Base-by-base conservation (phyloP, 495 filamentous ascomycete species). In the Talaromyces wortmannii region DNA sequence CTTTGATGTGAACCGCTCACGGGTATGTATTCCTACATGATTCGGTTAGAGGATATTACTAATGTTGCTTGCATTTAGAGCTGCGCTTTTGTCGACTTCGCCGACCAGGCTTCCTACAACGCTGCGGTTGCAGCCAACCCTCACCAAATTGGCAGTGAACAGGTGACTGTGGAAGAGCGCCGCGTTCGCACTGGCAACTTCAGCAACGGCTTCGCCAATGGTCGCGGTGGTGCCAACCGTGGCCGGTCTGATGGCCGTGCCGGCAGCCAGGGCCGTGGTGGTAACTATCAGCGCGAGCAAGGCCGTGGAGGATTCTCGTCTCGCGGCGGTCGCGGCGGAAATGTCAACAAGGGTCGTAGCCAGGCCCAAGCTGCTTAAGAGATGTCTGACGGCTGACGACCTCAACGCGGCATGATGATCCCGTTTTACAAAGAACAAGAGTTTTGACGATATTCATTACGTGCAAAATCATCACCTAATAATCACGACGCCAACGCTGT, bases 41-140 rank as follows among this genome's bases (percentile, higher is more conserved):
- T 13, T 42, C 6, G 10, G 17, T 7, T 23, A 23, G 23, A 15
- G 13, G 5, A n/a, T 44, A 33, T 45, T 50, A 43, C 45, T 48
- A 48, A 31, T 17, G 23, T 4, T 23, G 23, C 30, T 47, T 48
- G 16, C 7, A 47, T 32, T 11, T 61, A 97, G 95, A 97, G 91
- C 76, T 96, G 91, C 64, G 95, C 94, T 30, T 96, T 96, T 66
- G 88, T 96, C 57, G 95, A 98, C 65, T 98, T 95, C 66, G 84
- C 83, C 61, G 88, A 87, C 42, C 63, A 81, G 47, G 78, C 89
- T 47, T 90, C 82, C 17, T 97, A 92, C 67, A 76, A 84, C 60
- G 86, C 88, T 57, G 94, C 94, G 23, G 78, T 90, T 42, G 81
- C 80, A 55, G 88, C 84, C 55, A 97, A 94, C 75, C 92, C 95